Evolutionary conservation across 495 filamentous ascomycete species (phyloP).

Genomic region (Aspergillus indologenus): DNA sequence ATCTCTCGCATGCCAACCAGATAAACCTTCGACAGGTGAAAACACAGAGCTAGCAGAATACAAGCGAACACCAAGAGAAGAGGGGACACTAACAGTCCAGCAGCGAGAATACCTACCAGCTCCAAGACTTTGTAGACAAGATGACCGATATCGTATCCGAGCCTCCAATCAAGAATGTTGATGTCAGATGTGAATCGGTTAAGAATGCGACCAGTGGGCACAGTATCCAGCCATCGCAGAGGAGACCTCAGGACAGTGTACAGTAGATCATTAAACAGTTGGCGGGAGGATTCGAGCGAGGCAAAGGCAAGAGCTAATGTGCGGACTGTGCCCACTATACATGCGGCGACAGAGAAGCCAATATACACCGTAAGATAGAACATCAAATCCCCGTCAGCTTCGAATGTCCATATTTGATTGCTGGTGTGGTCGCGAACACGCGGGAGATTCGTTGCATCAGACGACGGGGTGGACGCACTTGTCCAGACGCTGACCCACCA

Average conservation of each 20-base stretch:
- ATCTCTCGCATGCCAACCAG: constrained; percentile 67
- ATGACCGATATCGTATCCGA: constrained; percentile 60
- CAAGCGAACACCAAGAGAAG: constrained; percentile 24
- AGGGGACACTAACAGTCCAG: constrained; percentile 30
- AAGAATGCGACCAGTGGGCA: constrained; percentile 69
- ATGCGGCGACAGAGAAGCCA: constrained; percentile 53
- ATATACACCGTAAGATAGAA: constrained; percentile 70
- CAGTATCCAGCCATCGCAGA: constrained; percentile 74
- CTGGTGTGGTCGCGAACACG: not conserved
- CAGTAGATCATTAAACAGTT: constrained; percentile 62
- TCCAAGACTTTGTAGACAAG: constrained; percentile 48
- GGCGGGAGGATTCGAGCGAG: constrained; percentile 58
- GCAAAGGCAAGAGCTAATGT: constrained; percentile 56
- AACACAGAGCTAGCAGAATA: constrained; percentile 39
- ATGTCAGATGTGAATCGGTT: constrained; percentile 79
- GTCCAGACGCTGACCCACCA: constrained; percentile 72
- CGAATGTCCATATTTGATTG: not conserved
- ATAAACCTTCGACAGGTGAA: constrained; percentile 56
- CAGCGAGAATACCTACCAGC: constrained; percentile 27
- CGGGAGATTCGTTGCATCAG: not conserved
- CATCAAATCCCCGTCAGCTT: constrained; percentile 12
- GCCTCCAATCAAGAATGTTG: constrained; percentile 57
- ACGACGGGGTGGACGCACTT: constrained; percentile 22
- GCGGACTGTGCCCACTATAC: constrained; percentile 53
- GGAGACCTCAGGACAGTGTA: constrained; percentile 65